phyloP scores from a whole-genome alignment of 805 yeast genomes.

The Teunomyces barrocoloradensis region DNA sequence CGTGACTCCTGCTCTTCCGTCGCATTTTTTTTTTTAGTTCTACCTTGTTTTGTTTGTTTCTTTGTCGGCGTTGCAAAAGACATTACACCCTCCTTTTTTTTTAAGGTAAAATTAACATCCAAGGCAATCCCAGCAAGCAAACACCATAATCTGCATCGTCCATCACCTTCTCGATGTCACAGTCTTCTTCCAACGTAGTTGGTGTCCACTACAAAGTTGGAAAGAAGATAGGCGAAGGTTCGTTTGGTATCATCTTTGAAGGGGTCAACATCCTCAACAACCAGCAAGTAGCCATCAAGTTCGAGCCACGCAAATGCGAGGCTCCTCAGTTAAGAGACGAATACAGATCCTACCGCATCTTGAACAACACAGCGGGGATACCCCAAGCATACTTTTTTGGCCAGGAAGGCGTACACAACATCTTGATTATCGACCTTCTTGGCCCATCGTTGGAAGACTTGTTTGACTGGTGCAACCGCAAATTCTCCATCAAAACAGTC shows the following conservation, averaged over 20 bases:
- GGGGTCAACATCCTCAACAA: conserved; percentile 91
- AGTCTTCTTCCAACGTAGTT: conserved; percentile 59
- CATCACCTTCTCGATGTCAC: conserved; percentile 24
- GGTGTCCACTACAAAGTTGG: conserved; percentile 97
- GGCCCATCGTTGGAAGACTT: conserved; percentile 96
- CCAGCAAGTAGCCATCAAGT: conserved; percentile 92
- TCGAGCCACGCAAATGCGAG: conserved; percentile 94
- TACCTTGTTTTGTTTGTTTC: too few relatives aligned
- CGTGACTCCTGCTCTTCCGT: too few relatives aligned
- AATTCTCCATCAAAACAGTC: conserved; percentile 82
- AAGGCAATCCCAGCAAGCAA: not conserved
- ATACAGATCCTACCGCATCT: conserved; percentile 88
- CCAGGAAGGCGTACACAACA: conserved; percentile 96
- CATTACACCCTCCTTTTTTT: too few relatives aligned
- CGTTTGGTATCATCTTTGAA: conserved; percentile 96
- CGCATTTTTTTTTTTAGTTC: too few relatives aligned
- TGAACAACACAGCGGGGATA: conserved; percentile 79
- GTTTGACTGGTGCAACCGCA: conserved; percentile 97
- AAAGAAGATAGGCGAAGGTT: conserved; percentile 97
- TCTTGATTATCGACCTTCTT: conserved; percentile 86
- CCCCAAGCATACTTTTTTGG: conserved; percentile 98
- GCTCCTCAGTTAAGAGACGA: conserved; percentile 98
- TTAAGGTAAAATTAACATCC: too few relatives aligned
- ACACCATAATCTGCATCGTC: not conserved
- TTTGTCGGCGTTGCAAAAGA: not conserved